Conservation (phyloP, 1,284 basidiomycete species). For the Vanrija sp. region DNA sequence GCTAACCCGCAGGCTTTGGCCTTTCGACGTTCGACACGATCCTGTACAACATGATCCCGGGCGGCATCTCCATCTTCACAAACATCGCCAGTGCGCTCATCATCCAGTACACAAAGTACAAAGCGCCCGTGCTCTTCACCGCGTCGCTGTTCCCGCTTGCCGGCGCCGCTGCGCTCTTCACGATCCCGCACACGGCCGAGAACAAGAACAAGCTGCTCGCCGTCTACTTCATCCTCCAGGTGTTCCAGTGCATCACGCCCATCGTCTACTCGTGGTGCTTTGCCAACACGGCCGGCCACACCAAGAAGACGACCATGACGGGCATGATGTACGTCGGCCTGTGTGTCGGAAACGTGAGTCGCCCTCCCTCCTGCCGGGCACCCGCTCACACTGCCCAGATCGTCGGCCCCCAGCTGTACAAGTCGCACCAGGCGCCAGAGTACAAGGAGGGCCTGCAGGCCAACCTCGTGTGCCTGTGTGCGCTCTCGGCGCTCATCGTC, state of each 20-base stretch:
- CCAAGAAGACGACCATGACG: constrained; percentile 35
- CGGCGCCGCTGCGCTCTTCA: constrained; percentile 30
- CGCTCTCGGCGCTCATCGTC: constrained; percentile 21
- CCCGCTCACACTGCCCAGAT: constrained; percentile 7
- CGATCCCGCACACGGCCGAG: constrained; percentile 19
- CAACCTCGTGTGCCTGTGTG: constrained; percentile 19
- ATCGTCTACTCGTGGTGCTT: constrained; percentile 35
- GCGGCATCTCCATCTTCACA: constrained; percentile 51
- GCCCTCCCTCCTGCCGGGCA: no score
- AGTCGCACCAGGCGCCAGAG: constrained; percentile 17
- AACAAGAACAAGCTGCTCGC: constrained; percentile 22
- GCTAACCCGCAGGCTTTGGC: constrained; percentile 28
- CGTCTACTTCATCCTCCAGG: constrained; percentile 32
- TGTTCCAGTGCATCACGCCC: constrained; percentile 28
- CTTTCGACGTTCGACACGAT: constrained; percentile 45
- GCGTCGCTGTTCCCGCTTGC: constrained; percentile 36
- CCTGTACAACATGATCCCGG: constrained; percentile 46
- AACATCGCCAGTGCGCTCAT: constrained; percentile 46
- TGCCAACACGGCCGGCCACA: constrained; percentile 29
- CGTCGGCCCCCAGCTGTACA: constrained; percentile 35
- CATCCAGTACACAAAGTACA: constrained; percentile 50
- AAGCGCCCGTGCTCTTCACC: constrained; percentile 53
- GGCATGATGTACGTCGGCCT: constrained; percentile 30
- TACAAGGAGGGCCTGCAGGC: constrained; percentile 24
- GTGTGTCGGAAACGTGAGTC: constrained; percentile 24